These are phyloP conservation scores for Bonia amplexicaulis DNA, from an alignment of 176 grass and related monocot genomes.

Conservation along the genomic window DNA sequence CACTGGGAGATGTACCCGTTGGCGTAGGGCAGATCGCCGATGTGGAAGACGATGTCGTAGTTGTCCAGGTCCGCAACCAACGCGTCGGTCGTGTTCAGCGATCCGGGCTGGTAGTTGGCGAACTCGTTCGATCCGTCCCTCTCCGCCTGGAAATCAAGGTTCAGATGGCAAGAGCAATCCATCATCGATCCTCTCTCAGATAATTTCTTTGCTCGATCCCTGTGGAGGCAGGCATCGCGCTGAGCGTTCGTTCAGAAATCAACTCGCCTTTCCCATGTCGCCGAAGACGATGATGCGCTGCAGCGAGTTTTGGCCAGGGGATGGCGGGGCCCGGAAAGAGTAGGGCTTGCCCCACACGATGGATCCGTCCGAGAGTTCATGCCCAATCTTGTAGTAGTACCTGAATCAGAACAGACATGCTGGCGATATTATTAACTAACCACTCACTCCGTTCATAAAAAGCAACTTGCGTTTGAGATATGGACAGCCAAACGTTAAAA, in stretches of 20 bases:
- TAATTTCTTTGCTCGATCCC: not conserved
- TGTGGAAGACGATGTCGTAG: constrained; percentile 92
- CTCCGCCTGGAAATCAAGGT: constrained; percentile 50
- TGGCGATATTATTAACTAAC: no score
- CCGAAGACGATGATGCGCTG: constrained; percentile 84
- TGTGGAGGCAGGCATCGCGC: no score
- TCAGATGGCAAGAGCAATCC: not conserved
- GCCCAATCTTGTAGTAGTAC: constrained; percentile 79
- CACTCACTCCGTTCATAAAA: no score
- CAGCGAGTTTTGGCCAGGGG: constrained; percentile 72
- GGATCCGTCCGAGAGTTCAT: constrained; percentile 53
- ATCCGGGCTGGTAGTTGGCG: constrained; percentile 71
- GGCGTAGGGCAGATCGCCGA: constrained; percentile 77
- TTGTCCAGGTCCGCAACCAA: constrained; percentile 57
- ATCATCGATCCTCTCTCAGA: not conserved
- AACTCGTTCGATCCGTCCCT: constrained; percentile 80
- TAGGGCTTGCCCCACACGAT: constrained; percentile 61
- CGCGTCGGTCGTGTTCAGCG: constrained; percentile 72
- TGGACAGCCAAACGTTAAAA: no score
- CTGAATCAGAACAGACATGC: constrained; percentile 21
- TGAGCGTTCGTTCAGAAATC: no score
- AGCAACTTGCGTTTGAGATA: no score
- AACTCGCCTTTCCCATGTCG: constrained; percentile 76
- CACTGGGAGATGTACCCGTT: constrained; percentile 92
- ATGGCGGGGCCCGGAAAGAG: constrained; percentile 71